Conservation (phyloP, 2,329 filamentous ascomycete species). For the Aaosphaeria pasadenensis region DNA sequence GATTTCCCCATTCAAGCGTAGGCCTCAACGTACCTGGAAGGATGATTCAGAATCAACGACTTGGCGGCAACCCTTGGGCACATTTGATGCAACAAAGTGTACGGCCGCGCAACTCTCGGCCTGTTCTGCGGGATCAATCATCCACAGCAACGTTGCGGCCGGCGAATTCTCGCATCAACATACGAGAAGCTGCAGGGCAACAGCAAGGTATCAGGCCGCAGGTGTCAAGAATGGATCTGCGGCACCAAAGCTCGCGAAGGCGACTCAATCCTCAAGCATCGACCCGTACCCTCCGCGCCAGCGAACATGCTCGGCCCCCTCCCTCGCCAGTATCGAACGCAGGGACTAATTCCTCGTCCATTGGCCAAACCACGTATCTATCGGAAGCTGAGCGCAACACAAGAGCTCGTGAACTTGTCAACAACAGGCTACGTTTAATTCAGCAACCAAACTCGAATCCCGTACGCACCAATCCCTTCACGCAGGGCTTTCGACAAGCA, state of each 20-base stretch:
- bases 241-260: conserved; percentile 34
- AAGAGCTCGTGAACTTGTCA: conserved; percentile 35
- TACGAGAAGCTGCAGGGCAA: conserved; percentile 24
- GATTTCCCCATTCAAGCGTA: conserved; percentile 26
- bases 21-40: conserved; percentile 33
- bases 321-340: conserved; percentile 20
- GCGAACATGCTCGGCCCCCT: conserved; percentile 29
- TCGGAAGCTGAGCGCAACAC: conserved; percentile 32
- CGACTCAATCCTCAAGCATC: conserved; percentile 35
- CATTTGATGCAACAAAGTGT: conserved; percentile 28
- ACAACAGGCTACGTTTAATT: conserved; percentile 30
- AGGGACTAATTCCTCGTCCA: conserved; percentile 13
- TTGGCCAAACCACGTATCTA: conserved; percentile 21
- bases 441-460: conserved; percentile 12
- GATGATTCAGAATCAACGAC: conserved; percentile 25
- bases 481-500: conserved; percentile 23
- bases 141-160: conserved; percentile 37
- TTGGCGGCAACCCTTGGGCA: conserved; percentile 35
- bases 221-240: conserved; percentile 33
- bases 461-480: conserved; percentile 36
- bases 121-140: conserved; percentile 36
- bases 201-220: conserved; percentile 30
- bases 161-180: conserved; percentile 30
- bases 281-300: conserved; percentile 32
- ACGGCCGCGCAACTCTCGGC: conserved; percentile 28